Percentiles rank a stretch among this genome's conserved stretches.
phyloP scores from a whole-genome alignment of 345 rosid species.

The Aurinia saxatilis region DNA sequence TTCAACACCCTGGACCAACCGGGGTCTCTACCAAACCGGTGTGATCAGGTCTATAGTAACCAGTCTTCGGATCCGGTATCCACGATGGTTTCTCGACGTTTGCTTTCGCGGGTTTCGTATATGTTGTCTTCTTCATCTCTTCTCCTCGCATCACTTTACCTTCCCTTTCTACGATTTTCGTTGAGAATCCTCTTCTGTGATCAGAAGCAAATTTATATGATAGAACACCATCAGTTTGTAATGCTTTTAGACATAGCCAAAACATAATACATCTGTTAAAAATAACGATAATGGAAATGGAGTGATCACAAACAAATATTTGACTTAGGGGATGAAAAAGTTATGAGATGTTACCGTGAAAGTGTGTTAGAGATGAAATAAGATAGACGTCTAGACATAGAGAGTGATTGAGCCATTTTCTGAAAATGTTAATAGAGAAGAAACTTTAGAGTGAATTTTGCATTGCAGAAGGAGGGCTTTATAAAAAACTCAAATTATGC shows the following conservation, averaged over 20 bases:
- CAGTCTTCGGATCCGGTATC: not conserved
- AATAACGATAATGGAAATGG: not conserved
- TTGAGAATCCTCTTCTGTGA: slow-evolving; percentile 3
- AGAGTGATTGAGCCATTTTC: not conserved
- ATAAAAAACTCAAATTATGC: not conserved
- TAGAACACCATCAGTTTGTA: not conserved
- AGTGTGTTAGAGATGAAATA: not conserved
- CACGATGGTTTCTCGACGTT: not conserved
- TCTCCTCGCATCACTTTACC: not conserved
- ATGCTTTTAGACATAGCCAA: no score
- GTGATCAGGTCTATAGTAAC: not conserved
- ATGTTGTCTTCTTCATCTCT: not conserved
- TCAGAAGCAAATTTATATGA: not conserved
- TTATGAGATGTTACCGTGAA: not conserved
- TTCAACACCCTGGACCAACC: not conserved
- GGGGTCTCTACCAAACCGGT: not conserved
- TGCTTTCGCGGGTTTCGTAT: not conserved
- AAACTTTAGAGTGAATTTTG: not conserved
- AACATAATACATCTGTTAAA: not conserved
- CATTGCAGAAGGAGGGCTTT: not conserved
- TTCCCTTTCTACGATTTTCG: not conserved
- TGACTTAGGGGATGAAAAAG: no score
- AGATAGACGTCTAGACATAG: not conserved
- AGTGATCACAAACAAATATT: not conserved
- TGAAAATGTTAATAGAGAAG: not conserved